Base-by-base conservation (phyloP, 306 rosid genomes). In the Vigna nakashimae region DNA sequence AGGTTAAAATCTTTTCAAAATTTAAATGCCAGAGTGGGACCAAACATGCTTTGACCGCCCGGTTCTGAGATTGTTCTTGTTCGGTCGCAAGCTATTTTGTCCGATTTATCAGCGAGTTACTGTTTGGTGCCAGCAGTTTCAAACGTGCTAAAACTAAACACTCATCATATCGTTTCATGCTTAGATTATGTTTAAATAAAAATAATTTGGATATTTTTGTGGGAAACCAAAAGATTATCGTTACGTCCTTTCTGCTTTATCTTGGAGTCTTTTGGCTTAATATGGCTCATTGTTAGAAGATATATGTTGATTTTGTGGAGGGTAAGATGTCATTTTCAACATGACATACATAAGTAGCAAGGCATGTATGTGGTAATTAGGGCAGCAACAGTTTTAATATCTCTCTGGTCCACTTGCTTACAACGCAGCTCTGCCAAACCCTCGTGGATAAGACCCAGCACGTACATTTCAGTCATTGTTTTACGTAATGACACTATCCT, bases 281-380 rank as follows among this genome's bases (percentile, higher is more conserved):
- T 6, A 17, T 10, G 71, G 5, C 20, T 5, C 16, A 5, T 11
- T 40, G 16, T 40, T 64, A 60, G 11, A 40, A 40, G 6, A 17
- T 3, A 67, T 24, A 43, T 8, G 76, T 74, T 74, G 34, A 75
- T 69, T 57, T 58, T 66, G 48, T 4, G 78, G 80, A 73, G 36
- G 89, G 88, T 81, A 86, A 79, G 88, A 50, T 85, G 91, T 87
- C 88, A 26, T 73, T 62, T 75, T 90, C 82, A 85, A 78, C 6
- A 73, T 82, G 76, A 65, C 75, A 80, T 28, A 78, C 85, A 82
- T 81, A 84, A 89, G 91, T 79, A 82, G 90, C 83, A 84, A 86
- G 74, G 75, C 87, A 87, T 87, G 91, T 78, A 78, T 30, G 69
- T 89, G 96, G 88, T 86, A 65, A 87, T 86, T 80, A 79, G 79